Evolutionary conservation across 2,329 filamentous ascomycete species (phyloP), one percentile per base, ranked within the genome.

Genomic region (Zymoseptoria pseudotritici): DNA sequence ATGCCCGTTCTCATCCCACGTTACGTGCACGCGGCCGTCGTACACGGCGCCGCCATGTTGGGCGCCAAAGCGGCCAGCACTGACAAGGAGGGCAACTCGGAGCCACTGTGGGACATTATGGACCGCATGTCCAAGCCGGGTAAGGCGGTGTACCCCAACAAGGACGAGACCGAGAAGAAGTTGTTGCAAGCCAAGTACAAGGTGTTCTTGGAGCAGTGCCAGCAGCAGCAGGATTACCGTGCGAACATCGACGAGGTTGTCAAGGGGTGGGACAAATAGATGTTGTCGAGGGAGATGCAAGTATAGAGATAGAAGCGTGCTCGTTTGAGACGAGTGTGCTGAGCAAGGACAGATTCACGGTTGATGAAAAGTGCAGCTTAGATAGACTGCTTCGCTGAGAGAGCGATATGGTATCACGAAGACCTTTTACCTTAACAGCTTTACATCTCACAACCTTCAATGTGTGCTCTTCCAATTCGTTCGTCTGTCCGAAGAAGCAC

Each of bases 21-120:
- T 56, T 97, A 99, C 70, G 91, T 97, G 61, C 90, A 96, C 72
- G 93, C 93, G 1, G 94, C 94, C 5, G 94, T 99, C 6, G 93
- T 96, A 24, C 92, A 97, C 72, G 94, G 94, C n/a, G 94, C 94
- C 7, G 94, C 94, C 59, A 99, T 99, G 93, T 82, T 99, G 22
- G 94, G 94, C 49, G 94, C 91, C 60, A 97, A 97, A 77, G 94
- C 94, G n/a, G 94, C 93, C 6, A 94, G 88, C 68, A 88, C 88
- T 31, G 86, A 89, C 70, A 81, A 82, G 49, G 82, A 89, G 9
- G 90, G 90, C 52, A 86, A 87, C 69, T 92, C 89, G 0, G 92
- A 97, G 78, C 84, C 88, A 50, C 79, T 99, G 63, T 99, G 94
- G 94, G 84, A 86, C 67, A 97, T 99, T 73, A 99, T 99, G 94